phyloP scores from a whole-genome alignment of 768 basidiomycete species.

The Tricholoma hemisulphureum region DNA sequence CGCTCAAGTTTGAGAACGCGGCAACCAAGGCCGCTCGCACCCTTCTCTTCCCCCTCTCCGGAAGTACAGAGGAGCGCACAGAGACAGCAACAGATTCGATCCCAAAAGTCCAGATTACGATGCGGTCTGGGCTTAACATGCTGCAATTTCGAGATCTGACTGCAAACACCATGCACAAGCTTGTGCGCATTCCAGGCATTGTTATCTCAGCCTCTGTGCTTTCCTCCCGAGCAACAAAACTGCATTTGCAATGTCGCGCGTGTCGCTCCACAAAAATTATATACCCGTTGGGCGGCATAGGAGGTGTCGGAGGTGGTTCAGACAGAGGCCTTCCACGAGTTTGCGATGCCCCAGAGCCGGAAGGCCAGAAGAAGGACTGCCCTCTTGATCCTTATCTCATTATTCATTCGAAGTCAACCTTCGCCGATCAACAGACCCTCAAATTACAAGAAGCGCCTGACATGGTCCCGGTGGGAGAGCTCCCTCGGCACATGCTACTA shows the following conservation, averaged over 20 bases:
- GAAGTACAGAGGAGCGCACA: constrained; percentile 42
- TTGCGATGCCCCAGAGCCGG: constrained; percentile 78
- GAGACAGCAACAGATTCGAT: constrained; percentile 42
- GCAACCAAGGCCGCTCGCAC: constrained; percentile 80
- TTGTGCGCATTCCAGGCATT: constrained; percentile 96
- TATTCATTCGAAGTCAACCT: constrained; percentile 89
- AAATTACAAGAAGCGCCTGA: constrained; percentile 99
- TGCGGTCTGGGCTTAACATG: constrained; percentile 89
- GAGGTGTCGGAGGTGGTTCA: constrained; percentile 83
- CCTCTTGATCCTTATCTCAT: constrained; percentile 96
- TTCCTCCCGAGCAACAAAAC: constrained; percentile 87
- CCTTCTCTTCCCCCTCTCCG: constrained; percentile 80
- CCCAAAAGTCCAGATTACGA: constrained; percentile 78
- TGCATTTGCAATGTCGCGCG: constrained; percentile 89
- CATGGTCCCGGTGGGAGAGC: constrained; percentile 98
- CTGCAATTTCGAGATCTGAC: constrained; percentile 92
- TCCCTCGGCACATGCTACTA: constrained; percentile 92
- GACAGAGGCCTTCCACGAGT: constrained; percentile 82
- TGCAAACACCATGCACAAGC: constrained; percentile 91
- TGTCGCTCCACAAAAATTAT: constrained; percentile 81
- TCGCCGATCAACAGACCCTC: constrained; percentile 93
- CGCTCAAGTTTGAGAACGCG: constrained; percentile 82
- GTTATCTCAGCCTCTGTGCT: constrained; percentile 96
- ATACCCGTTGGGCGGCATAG: constrained; percentile 73
- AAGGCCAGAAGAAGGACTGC: constrained; percentile 91